A percentile compares a stretch with the other conserved stretches of the same genome.
Evolutionary conservation across 352 stramenopile species (phyloP).

Genomic region (Phytophthora aleatoria): DNA sequence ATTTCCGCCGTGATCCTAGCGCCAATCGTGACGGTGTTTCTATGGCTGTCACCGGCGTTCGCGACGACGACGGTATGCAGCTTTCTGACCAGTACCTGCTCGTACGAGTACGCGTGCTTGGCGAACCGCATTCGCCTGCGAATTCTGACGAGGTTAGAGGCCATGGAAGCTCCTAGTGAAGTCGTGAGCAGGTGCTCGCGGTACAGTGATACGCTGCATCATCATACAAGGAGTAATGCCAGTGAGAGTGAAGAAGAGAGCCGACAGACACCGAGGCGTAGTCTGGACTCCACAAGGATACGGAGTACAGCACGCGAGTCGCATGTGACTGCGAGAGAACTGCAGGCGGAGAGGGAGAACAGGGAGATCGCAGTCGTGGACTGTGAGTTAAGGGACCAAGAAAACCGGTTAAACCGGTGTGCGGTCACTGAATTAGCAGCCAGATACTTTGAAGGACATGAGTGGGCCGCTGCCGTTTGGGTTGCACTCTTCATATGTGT

Average conservation of each 20-base stretch:
- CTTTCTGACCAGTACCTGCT: constrained; percentile 58
- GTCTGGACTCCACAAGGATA: constrained; percentile 22
- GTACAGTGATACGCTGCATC: constrained; percentile 36
- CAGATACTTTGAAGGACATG: constrained; percentile 27
- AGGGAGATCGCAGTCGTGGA: constrained; percentile 33
- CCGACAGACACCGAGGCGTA: constrained; percentile 1
- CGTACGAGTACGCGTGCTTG: constrained; percentile 76
- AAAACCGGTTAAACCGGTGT: constrained; percentile 28
- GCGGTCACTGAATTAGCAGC: constrained; percentile 23
- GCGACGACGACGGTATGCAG: constrained; percentile 65
- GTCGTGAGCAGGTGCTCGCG: constrained; percentile 21
- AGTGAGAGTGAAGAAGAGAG: constrained; percentile 2
- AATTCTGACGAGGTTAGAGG: constrained; percentile 40
- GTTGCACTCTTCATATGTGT: constrained; percentile 33
- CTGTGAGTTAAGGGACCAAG: constrained; percentile 31
- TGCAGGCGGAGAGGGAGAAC: constrained; percentile 33
- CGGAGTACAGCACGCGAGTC: constrained; percentile 16
- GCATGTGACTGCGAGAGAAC: constrained; percentile 14
- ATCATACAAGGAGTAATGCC: constrained; percentile 36
- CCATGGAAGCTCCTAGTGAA: constrained; percentile 34
- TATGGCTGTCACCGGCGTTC: constrained; percentile 67
- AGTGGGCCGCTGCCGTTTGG: constrained; percentile 46
- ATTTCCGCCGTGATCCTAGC: constrained; percentile 61
- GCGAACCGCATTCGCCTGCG: constrained; percentile 64
- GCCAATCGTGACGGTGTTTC: constrained; percentile 64